Evolutionary conservation across 352 stramenopile genomes (phyloP).

Genomic region (Halophytophthora polymorphica): DNA sequence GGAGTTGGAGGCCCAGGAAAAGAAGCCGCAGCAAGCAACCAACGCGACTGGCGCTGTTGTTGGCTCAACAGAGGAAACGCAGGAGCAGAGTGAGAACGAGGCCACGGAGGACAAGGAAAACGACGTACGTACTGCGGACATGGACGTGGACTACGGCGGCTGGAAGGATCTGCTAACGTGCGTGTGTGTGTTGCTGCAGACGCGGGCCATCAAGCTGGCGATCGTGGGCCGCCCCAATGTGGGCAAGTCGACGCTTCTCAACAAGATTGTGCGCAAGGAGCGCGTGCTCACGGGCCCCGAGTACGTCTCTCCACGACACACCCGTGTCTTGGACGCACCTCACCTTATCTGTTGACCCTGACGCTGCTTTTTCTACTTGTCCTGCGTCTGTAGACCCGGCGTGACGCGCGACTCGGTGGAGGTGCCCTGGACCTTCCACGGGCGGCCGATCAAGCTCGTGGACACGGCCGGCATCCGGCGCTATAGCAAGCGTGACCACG

Average conservation of each 20-base stretch:
- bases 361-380: conserved; percentile 3
- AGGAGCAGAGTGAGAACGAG: conserved; percentile 7
- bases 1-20: conserved; percentile 20
- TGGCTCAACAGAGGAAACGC: conserved; percentile 1
- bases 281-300: conserved; percentile 78
- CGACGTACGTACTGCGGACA: conserved; percentile 36
- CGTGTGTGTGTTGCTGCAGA: conserved; percentile 24
- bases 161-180: conserved; percentile 1
- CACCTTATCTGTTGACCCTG: neutral
- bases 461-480: conserved; percentile 81
- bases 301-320: conserved; percentile 28
- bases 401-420: conserved; percentile 82
- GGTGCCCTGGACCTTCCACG: conserved; percentile 75
- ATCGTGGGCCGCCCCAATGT: conserved; percentile 81
- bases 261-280: conserved; percentile 79
- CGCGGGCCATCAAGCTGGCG: conserved; percentile 66
- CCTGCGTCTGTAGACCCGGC: conserved; percentile 41
- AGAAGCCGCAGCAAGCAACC: conserved; percentile 14
- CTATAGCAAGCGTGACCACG: conserved; percentile 82
- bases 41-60: neutral
- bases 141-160: neutral
- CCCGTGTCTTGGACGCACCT: neutral
- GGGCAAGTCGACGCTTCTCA: conserved; percentile 79
- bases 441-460: conserved; percentile 71
- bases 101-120: conserved; percentile 44